Evolutionary conservation across 768 basidiomycete genomes (phyloP), one percentile per base, ranked within the genome.

Genomic region (Boletus subparvulus): DNA sequence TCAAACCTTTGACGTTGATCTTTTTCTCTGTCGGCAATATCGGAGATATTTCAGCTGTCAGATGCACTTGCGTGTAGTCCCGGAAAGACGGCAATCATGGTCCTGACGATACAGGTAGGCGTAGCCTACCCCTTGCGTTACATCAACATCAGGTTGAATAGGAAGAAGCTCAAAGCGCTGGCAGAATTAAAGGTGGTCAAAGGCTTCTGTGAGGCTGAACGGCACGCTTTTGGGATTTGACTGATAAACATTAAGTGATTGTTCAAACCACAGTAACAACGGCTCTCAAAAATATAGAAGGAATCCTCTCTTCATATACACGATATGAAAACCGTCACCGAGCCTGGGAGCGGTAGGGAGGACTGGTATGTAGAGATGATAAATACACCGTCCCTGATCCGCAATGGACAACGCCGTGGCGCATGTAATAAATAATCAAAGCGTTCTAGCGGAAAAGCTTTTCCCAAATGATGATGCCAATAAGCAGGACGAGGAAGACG

Each of bases 401-500:
- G 51, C 32, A 41, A 54, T 19, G 58, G 49, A 64, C 51, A 54
- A 61, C 21, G 21, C 21, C 21, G 21, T 21, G 21, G 56, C 56
- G 60, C 52, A 50, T 47, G 50, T 26, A 48, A 72, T 61, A 51
- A 60, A 53, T 51, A 52, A 55, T 36, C 16, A 46, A 37, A 63
- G 1, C 36, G 36, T 21, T 50, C 63, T 72, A 80, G 61, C 77
- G 78, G 52, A 85, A 74, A 24, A 85, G 73, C 69, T 95, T 95
- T 68, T 84, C 84, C 84, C 88, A 94, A 8, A 91, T 70, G 52
- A 96, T 87, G 61, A 94, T 78, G 26, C 76, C 76, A 60, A 98
- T 95, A 47, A 98, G 83, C 4, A 94, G 68, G 49, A 96, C 76
- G 36, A 98, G 87, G 30, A 98, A 84, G 54, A 78, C 75, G 55